Evolutionary conservation across 2,329 filamentous ascomycete genomes (phyloP).

Genomic region (Penicillium hesseltinei): DNA sequence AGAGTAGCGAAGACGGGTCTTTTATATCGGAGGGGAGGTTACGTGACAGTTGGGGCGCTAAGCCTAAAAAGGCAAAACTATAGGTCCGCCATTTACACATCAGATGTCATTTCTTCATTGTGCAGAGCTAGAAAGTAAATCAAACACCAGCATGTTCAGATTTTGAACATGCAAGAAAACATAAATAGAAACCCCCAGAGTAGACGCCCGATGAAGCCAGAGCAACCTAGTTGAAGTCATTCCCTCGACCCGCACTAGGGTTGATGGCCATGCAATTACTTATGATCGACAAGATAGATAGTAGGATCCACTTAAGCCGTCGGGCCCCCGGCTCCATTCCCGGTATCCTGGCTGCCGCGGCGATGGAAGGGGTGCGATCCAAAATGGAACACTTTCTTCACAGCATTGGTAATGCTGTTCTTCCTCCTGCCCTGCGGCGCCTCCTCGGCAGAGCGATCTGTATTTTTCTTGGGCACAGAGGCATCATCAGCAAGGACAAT

Average conservation of each 20-base stretch:
- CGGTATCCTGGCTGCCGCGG: slow-evolving; percentile 24
- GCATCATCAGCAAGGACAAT: slow-evolving; percentile 33
- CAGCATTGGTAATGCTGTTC: slow-evolving; percentile 39
- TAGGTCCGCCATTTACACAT: neutral
- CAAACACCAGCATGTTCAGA: slow-evolving; percentile 6
- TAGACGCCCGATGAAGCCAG: slow-evolving; percentile 4
- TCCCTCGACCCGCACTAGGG: neutral
- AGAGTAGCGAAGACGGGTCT: too few species aligned
- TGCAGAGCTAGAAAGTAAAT: slow-evolving; percentile 1
- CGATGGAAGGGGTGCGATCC: slow-evolving; percentile 38
- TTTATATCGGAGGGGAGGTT: too few species aligned
- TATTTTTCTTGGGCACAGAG: slow-evolving; percentile 22
- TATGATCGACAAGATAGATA: neutral
- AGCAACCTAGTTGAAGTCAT: neutral
- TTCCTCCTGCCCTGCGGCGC: slow-evolving; percentile 27
- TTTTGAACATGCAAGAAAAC: slow-evolving; percentile 3
- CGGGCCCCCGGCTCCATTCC: slow-evolving; percentile 4
- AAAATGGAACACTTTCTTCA: slow-evolving; percentile 43
- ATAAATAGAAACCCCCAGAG: neutral
- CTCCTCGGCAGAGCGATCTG: slow-evolving; percentile 8
- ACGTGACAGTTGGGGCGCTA: too few species aligned
- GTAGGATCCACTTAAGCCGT: slow-evolving; percentile 1
- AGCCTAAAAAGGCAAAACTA: too few species aligned
- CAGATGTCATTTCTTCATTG: slow-evolving; percentile 4
- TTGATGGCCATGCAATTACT: slow-evolving; percentile 9